A percentile compares a stretch with the other conserved stretches of the same genome.
Conservation (phyloP, 2,329 filamentous ascomycete genomes). For the Cladosporium sp. region DNA sequence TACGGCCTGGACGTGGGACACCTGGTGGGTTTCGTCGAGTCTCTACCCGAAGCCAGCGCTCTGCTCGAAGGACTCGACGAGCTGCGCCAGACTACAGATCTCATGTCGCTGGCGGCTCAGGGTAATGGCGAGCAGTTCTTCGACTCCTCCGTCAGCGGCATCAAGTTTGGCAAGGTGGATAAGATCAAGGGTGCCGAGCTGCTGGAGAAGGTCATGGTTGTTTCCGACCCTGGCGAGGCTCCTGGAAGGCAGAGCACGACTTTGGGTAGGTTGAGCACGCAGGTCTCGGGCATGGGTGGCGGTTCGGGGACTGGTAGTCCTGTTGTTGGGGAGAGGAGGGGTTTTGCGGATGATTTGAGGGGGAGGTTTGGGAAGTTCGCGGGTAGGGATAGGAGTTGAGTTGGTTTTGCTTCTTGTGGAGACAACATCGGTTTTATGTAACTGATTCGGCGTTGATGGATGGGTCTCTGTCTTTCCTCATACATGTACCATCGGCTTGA, state of each 20-base stretch:
- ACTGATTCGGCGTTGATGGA: too few relatives aligned
- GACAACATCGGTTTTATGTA: too few relatives aligned
- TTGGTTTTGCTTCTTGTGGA: too few relatives aligned
- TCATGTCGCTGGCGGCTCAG: constrained; percentile 66
- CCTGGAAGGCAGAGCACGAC: constrained; percentile 1
- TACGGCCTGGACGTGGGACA: constrained; percentile 80
- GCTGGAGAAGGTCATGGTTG: constrained; percentile 67
- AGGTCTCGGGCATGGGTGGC: constrained; percentile 2
- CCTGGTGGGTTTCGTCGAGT: constrained; percentile 79
- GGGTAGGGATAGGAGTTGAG: constrained; percentile 6
- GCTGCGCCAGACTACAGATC: constrained; percentile 81
- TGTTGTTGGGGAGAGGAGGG: constrained; percentile 6
- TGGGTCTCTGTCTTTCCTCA: too few relatives aligned
- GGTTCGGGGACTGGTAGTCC: constrained; percentile 5
- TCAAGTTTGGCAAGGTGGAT: constrained; percentile 90
- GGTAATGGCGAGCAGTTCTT: constrained; percentile 92
- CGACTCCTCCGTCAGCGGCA: constrained; percentile 82
- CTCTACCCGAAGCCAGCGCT: constrained; percentile 74
- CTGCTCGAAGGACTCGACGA: constrained; percentile 86
- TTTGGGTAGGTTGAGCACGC: constrained; percentile 9
- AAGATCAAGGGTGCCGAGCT: constrained; percentile 81
- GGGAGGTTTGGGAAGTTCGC: constrained; percentile 12
- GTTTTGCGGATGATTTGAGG: constrained; percentile 10
- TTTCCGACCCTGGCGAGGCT: background rate
- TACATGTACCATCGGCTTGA: too few relatives aligned